Base-by-base conservation (phyloP, 768 basidiomycete species). In the Suillus ampliporus region DNA sequence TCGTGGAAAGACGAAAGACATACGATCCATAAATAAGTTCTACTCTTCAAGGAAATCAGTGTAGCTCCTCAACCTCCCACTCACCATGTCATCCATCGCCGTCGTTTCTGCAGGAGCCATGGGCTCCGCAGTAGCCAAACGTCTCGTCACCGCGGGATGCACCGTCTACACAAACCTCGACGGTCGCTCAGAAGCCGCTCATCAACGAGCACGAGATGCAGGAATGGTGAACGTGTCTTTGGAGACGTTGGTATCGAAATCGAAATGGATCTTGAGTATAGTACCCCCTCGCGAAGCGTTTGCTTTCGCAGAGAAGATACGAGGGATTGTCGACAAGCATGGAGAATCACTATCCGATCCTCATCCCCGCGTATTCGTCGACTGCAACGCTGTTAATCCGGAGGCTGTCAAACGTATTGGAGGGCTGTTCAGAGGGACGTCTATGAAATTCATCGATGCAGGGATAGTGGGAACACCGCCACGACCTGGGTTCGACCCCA, bases 361-460 rank as follows among this genome's bases (percentile, higher is more conserved):
- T 1, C 34, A 23, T 61, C 43, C 47, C 52, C 70, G 78, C 28
- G 67, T 79, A 13, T 86, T 82, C 66, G 82, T 79, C 19, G 84
- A 86, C 70, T 84, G 83, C 68, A 86, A 87, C 63, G 85, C 85
- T 3, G 79, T 86, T n/a, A 86, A 78, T 65, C 82, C 83, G 10
- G 77, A 72, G 50, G 81, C 82, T 6, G 79, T 80, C 48, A 77
- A 78, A 68, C 68, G 67, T n/a, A 83, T 87, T 51, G 77, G 80
- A 5, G 67, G 61, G 51, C 70, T 84, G 59, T 83, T 86, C 61
- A 66, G 67, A 1, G 67, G 69, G 8, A 73, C 73, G 1, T 58
- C 63, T 1, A 72, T 80, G 23, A 66, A 67, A 9, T 84, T 87
- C 66, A 68, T 86, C 15, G 85, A 88, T 69, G 84, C 80, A 6